Percentiles rank a stretch among this genome's conserved stretches.
phyloP scores from a whole-genome alignment of 768 basidiomycete genomes.

The Xerocomellus dryophilus region DNA sequence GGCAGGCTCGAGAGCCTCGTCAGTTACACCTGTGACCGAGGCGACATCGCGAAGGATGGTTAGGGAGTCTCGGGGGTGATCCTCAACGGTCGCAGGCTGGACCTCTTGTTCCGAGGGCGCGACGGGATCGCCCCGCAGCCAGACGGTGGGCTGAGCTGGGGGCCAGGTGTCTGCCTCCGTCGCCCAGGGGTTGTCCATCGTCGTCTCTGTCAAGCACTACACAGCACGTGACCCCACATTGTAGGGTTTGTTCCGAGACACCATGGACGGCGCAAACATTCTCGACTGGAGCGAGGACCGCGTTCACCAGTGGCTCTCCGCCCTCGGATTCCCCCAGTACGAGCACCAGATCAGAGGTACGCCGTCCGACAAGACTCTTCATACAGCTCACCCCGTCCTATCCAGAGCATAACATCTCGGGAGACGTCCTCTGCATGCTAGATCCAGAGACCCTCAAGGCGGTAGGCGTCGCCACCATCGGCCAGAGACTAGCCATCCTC shows the following conservation, averaged over 20 bases:
- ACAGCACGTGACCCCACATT: no score
- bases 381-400: constrained; percentile 3
- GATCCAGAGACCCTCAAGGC: constrained; percentile 83
- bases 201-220: background rate
- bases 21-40: constrained; percentile 6
- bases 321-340: constrained; percentile 83
- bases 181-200: constrained; percentile 77
- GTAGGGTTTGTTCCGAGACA: no score
- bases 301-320: constrained; percentile 75
- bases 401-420: constrained; percentile 86
- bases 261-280: constrained; percentile 38
- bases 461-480: constrained; percentile 84
- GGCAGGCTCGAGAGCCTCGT: background rate
- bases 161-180: constrained; percentile 34
- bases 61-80: background rate
- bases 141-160: constrained; percentile 37
- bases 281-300: constrained; percentile 72
- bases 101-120: background rate
- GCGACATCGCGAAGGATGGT: constrained; percentile 37
- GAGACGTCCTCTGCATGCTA: constrained; percentile 82
- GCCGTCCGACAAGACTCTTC: background rate
- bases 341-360: constrained; percentile 76
- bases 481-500: constrained; percentile 88
- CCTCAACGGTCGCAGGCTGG: background rate
- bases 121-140: constrained; percentile 28